Conservation (phyloP, 164 flowering plant genomes). For the Dillenia turbinata region DNA sequence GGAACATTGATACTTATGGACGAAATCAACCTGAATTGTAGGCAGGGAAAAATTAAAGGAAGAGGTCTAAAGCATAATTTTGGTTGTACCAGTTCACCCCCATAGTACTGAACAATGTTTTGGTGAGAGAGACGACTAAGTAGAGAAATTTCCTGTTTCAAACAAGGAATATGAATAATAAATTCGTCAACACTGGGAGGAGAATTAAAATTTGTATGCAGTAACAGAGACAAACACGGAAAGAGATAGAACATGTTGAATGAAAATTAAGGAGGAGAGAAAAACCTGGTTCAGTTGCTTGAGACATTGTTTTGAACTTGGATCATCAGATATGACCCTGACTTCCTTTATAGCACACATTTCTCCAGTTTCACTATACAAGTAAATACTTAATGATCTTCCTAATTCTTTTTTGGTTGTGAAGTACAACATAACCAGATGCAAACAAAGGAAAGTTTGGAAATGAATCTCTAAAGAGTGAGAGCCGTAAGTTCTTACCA, state of each 20-base stretch:
- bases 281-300: slow-evolving; percentile 86
- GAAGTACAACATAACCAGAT: no score
- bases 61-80: background rate
- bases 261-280: background rate
- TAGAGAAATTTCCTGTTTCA: slow-evolving; percentile 73
- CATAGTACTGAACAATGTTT: slow-evolving; percentile 84
- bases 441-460: background rate
- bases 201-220: background rate
- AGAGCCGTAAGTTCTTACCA: slow-evolving; percentile 39
- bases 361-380: slow-evolving; percentile 74
- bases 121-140: slow-evolving; percentile 83
- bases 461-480: background rate
- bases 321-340: slow-evolving; percentile 70
- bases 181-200: background rate
- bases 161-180: slow-evolving; percentile 6
- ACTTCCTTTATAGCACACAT: slow-evolving; percentile 98
- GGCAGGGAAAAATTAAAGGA: background rate
- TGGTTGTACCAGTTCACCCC: slow-evolving; percentile 76
- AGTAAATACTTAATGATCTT: background rate
- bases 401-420: background rate
- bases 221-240: background rate
- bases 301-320: slow-evolving; percentile 70
- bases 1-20: background rate
- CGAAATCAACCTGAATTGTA: background rate
- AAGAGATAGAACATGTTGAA: background rate